Conservation (phyloP, 2,329 filamentous ascomycete genomes). For the Xylaria sp. region DNA sequence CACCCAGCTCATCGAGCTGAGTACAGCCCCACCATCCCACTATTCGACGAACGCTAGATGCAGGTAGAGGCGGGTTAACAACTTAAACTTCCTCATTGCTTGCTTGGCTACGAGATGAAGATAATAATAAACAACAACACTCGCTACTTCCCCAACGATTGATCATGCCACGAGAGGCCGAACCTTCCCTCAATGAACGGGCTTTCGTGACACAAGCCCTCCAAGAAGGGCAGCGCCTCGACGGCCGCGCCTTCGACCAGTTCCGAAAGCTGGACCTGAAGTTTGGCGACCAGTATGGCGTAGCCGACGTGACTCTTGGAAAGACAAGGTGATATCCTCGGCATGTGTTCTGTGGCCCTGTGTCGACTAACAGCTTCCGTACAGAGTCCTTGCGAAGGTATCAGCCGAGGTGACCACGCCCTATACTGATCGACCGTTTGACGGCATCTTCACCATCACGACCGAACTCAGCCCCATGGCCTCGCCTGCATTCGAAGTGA, state of each 20-base stretch:
- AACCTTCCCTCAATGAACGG: constrained; percentile 89
- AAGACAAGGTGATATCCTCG: constrained; percentile 77
- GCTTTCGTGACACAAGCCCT: constrained; percentile 87
- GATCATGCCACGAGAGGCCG: constrained; percentile 89
- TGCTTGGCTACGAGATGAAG: constrained; percentile 35
- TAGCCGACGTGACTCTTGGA: constrained; percentile 85
- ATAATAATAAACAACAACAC: constrained; percentile 33
- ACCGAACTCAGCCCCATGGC: constrained; percentile 94
- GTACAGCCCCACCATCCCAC: constrained; percentile 42
- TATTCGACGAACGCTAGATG: constrained; percentile 25
- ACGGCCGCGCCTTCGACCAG: constrained; percentile 83
- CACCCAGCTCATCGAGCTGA: not conserved
- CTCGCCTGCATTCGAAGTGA: constrained; percentile 87
- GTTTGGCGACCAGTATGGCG: constrained; percentile 92
- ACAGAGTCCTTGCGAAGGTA: constrained; percentile 82
- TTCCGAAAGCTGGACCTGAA: constrained; percentile 80
- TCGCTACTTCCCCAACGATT: constrained; percentile 33
- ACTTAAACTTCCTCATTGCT: constrained; percentile 10
- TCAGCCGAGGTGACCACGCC: constrained; percentile 90
- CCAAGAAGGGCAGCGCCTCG: constrained; percentile 80
- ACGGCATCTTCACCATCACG: constrained; percentile 92
- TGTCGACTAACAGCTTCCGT: constrained; percentile 33
- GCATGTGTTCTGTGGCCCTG: constrained; percentile 4
- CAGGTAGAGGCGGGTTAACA: not conserved
- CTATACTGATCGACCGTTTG: constrained; percentile 88